A percentile compares a stretch with the other conserved stretches of the same genome.
Evolutionary conservation across 768 basidiomycete species (phyloP).

Genomic region (Grammothele lineata): DNA sequence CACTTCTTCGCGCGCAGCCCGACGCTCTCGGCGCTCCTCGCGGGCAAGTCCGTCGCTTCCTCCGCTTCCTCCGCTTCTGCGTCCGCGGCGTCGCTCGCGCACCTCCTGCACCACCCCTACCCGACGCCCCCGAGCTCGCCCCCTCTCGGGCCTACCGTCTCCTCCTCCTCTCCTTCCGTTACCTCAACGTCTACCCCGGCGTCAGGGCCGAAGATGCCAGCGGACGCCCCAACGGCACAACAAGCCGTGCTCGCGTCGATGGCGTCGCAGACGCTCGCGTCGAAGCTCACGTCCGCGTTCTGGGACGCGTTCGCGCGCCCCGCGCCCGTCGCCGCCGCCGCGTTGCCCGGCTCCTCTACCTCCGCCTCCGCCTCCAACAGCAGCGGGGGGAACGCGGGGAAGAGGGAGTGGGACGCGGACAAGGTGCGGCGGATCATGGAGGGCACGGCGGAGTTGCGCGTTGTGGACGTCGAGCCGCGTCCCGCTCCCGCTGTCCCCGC

Average conservation of each 20-base stretch:
- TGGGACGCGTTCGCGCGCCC: constrained; percentile 78
- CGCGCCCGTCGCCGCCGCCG: too few species aligned
- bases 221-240: constrained; percentile 30
- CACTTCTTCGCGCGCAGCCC: constrained; percentile 33
- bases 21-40: constrained; percentile 32
- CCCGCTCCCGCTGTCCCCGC: neutral
- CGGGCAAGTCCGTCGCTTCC: constrained; percentile 40
- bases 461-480: constrained; percentile 67
- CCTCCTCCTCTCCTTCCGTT: too few species aligned
- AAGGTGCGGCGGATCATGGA: constrained; percentile 81
- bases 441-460: constrained; percentile 72
- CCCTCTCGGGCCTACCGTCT: constrained; percentile 20
- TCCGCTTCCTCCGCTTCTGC: constrained; percentile 6
- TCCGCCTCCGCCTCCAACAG: too few species aligned
- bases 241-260: constrained; percentile 65
- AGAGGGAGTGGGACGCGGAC: constrained; percentile 51
- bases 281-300: constrained; percentile 71
- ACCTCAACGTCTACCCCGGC: too few species aligned
- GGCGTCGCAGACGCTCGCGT: constrained; percentile 72
- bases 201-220: too few species aligned
- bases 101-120: constrained; percentile 26
- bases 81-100: neutral
- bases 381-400: constrained; percentile 16
- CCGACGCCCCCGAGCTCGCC: constrained; percentile 46
- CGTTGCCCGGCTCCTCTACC: too few species aligned